A percentile compares a stretch with the other conserved stretches of the same genome.
Conservation (phyloP, 2,329 filamentous ascomycete genomes). For the Chaetomium olivaceum region DNA sequence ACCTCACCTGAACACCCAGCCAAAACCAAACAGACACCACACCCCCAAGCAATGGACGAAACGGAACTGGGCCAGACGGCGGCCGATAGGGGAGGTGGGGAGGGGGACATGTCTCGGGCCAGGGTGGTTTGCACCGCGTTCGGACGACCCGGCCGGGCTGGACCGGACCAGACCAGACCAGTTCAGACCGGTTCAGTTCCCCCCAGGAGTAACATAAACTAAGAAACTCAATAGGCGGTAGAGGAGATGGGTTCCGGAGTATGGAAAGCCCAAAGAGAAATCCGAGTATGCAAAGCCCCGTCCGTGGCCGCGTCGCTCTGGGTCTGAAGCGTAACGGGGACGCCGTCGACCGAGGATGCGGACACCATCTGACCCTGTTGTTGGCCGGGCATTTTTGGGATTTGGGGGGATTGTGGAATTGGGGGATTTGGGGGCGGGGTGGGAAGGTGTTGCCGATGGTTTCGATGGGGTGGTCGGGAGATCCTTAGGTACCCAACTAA, state of each 20-base stretch:
- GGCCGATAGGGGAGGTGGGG: not conserved
- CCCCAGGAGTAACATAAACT: not conserved
- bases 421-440: not conserved
- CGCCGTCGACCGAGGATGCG: not conserved
- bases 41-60: not conserved
- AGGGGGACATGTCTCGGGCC: slow-evolving; percentile 3
- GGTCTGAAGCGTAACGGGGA: slow-evolving; percentile 4
- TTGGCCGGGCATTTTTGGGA: not conserved
- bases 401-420: too few relatives aligned
- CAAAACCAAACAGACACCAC: not conserved
- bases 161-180: too few relatives aligned
- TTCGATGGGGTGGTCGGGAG: not conserved
- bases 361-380: not conserved
- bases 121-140: slow-evolving; percentile 1
- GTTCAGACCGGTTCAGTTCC: not conserved
- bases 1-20: not conserved
- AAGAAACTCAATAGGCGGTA: not conserved
- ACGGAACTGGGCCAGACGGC: not conserved
- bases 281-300: too few relatives aligned
- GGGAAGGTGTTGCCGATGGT: not conserved
- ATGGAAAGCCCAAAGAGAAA: not conserved
- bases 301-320: not conserved
- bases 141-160: not conserved
- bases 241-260: not conserved
- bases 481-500: not conserved